Base-by-base conservation (phyloP, 805 yeast genomes). In the Candida odintsovae region DNA sequence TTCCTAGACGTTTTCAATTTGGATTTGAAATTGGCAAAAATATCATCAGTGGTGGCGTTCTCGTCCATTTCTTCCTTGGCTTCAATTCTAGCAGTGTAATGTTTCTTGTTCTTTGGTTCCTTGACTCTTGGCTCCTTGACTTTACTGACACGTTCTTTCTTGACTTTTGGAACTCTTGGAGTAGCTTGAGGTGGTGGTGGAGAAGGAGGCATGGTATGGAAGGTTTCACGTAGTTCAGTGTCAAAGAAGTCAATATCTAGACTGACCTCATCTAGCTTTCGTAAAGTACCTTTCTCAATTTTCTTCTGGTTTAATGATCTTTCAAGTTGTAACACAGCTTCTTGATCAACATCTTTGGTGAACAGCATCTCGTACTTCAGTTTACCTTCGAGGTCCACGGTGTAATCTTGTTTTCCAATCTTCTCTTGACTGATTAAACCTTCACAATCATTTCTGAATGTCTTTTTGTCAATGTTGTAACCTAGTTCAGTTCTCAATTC, bases 391-490 rank as follows among this genome's bases (percentile, higher is more conserved):
- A 58, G 56, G 1, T 57, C 56, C 10, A 64, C 51, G 3, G 45
- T 48, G 10, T 64, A 42, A 12, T 59, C 57, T 20, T 57, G 56
- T 10, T 23, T 15, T 4, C 37, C 9, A 11, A 73, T 42, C 28
- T 57, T 55, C 7, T 70, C 66, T 12, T 68, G 61, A 0, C 52
- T 50, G 5, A 62, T 62, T 25, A 80, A 62, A 4, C 55, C 47
- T 1, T 54, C 51, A 0, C 76, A 65, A 51, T 78, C 83, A 6
- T 73, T 70, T 7, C 59, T 55, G 12, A 77, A 55, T 0, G 90
- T 84, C 44, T 72, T 73, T 29, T 77, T 71, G 53, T 84, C 90
- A 16, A 80, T 67, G 1, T 61, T 62, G 13, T 75, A 68, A 0
- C 72, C 73, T 51, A 75, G 51, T 16, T 50, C 53, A 3, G 65